Conservation (phyloP, 441 rosid species). For the Bocquillonia castaneifolia region DNA sequence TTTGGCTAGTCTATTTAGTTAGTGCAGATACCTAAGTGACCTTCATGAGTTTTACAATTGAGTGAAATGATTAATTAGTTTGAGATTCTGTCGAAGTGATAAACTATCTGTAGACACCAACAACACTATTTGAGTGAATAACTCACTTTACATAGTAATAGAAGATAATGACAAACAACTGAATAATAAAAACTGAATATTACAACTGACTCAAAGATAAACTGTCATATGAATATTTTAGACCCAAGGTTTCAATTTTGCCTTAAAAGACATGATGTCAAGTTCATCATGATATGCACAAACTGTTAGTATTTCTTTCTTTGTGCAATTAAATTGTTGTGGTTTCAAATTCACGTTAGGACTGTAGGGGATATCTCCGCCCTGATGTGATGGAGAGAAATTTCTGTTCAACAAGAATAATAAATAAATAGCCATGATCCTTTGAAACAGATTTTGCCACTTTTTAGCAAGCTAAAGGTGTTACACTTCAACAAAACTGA, state of each 20-base stretch:
- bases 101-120: not conserved
- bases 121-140: no score
- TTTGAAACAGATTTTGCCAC: conserved; percentile 72
- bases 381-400: not conserved
- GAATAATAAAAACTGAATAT: no score
- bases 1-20: not conserved
- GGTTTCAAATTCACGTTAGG: not conserved
- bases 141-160: no score
- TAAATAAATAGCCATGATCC: conserved; percentile 15
- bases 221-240: no score
- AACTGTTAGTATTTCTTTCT: not conserved
- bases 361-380: not conserved
- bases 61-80: not conserved
- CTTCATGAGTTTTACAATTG: not conserved
- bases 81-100: not conserved
- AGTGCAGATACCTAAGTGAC: not conserved
- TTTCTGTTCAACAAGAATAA: conserved; percentile 4
- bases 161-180: no score
- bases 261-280: not conserved
- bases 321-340: not conserved
- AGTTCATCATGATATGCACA: not conserved
- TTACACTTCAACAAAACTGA: conserved; percentile 90
- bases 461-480: conserved; percentile 65
- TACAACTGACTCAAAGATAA: no score
- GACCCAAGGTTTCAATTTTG: not conserved